Evolutionary conservation across 2,329 filamentous ascomycete genomes (phyloP).

Genomic region (Ilyonectria mors-panacis): DNA sequence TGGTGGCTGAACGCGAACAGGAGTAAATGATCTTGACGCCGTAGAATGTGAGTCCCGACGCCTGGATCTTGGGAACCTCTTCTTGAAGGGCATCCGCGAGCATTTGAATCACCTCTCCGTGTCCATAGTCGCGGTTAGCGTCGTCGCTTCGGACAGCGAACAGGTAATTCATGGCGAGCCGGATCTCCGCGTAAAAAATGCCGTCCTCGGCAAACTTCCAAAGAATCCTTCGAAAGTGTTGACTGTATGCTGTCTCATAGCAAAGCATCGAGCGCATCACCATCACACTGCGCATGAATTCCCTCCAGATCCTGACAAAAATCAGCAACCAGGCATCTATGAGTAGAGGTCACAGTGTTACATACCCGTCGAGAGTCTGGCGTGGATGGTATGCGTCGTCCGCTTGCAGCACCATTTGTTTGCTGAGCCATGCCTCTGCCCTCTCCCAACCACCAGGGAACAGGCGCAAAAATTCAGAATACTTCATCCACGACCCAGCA

Average conservation of each 20-base stretch:
- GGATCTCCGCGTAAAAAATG: background rate
- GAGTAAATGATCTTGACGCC: background rate
- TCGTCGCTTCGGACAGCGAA: background rate
- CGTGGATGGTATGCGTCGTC: background rate
- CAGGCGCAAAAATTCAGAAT: background rate
- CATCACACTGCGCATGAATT: background rate
- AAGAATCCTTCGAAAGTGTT: background rate
- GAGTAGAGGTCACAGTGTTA: background rate
- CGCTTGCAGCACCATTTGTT: background rate
- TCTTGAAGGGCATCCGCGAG: background rate
- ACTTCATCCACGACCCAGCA: background rate
- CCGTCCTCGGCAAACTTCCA: background rate
- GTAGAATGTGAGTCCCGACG: background rate
- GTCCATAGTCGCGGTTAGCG: background rate
- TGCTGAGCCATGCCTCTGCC: background rate
- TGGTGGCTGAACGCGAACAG: background rate
- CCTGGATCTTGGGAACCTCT: background rate
- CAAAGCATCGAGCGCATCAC: background rate
- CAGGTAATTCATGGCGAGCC: background rate
- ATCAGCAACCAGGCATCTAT: background rate
- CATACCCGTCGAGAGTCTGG: background rate
- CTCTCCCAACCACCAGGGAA: background rate
- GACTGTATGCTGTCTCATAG: background rate
- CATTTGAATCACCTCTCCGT: background rate
- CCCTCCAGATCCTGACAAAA: background rate